These are phyloP conservation scores for Fusarium longipes DNA, from an alignment of 2,329 filamentous ascomycete genomes.

Conservation along the genomic window DNA sequence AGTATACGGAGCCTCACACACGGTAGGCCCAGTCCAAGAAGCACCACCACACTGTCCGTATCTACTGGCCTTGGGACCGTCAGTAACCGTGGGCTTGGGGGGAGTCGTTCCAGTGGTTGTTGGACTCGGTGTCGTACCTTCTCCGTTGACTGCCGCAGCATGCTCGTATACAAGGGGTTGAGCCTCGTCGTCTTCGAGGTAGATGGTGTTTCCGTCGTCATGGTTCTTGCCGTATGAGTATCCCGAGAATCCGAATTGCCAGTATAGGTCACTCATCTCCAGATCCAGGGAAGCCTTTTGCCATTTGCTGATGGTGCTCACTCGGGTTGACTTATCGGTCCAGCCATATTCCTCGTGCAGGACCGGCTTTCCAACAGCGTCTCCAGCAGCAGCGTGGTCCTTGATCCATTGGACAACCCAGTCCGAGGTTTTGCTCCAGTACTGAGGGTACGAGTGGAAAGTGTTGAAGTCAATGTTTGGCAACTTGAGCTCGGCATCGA, in stretches of 20 bases:
- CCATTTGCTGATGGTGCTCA: conserved; percentile 61
- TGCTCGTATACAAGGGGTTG: conserved; percentile 58
- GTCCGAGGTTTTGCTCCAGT: conserved; percentile 63
- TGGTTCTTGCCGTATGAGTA: conserved; percentile 66
- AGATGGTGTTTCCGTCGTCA: conserved; percentile 68
- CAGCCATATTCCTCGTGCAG: conserved; percentile 54
- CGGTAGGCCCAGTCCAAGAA: conserved; percentile 27
- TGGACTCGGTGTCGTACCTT: neutral
- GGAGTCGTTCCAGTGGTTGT: conserved; percentile 4
- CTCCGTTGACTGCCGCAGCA: conserved; percentile 54
- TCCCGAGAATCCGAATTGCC: conserved; percentile 64
- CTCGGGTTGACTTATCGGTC: conserved; percentile 56
- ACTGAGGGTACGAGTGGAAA: conserved; percentile 68
- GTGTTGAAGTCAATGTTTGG: conserved; percentile 64
- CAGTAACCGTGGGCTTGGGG: conserved; percentile 20
- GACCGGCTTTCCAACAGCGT: conserved; percentile 60
- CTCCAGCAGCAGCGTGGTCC: conserved; percentile 60
- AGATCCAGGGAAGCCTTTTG: conserved; percentile 60
- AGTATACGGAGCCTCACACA: conserved; percentile 19
- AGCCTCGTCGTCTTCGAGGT: conserved; percentile 61
- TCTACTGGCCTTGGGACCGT: conserved; percentile 10
- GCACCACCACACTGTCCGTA: conserved; percentile 32
- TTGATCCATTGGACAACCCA: conserved; percentile 67
- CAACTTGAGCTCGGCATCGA: conserved; percentile 59
- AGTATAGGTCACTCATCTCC: conserved; percentile 65